Evolutionary conservation across 192 early-diverging fungal species (phyloP).

Genomic region (Phlyctochytrium planicorne): DNA sequence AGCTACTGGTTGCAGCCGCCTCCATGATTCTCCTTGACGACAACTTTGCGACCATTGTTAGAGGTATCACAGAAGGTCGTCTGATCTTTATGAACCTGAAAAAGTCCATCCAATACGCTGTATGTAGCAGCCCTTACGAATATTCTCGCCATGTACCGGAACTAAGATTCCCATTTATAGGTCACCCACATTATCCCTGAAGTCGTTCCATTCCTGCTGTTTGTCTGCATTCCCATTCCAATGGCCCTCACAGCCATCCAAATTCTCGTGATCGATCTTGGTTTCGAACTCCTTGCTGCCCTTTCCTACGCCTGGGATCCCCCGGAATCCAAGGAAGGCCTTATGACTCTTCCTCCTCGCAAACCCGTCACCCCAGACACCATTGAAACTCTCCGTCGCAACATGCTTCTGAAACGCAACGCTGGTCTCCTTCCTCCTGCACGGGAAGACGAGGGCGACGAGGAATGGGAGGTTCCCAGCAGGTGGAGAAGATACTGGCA

Average conservation of each 20-base stretch:
- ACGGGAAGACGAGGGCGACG: slow-evolving; percentile 15
- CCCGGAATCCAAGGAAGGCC: slow-evolving; percentile 56
- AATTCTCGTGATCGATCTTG: slow-evolving; percentile 90
- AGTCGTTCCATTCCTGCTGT: slow-evolving; percentile 84
- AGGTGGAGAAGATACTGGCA: slow-evolving; percentile 24
- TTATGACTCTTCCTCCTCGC: slow-evolving; percentile 88
- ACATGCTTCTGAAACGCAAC: background rate
- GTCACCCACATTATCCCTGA: slow-evolving; percentile 89
- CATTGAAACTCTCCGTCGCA: slow-evolving; percentile 23
- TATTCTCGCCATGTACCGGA: no score
- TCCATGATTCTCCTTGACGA: slow-evolving; percentile 97
- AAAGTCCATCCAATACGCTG: slow-evolving; percentile 72
- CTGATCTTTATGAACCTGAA: slow-evolving; percentile 94
- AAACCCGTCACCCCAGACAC: slow-evolving; percentile 71
- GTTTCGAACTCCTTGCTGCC: slow-evolving; percentile 87
- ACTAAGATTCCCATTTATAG: background rate
- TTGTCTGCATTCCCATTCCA: slow-evolving; percentile 86
- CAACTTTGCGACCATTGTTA: slow-evolving; percentile 91
- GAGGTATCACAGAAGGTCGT: slow-evolving; percentile 91
- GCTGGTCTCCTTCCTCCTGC: slow-evolving; percentile 1
- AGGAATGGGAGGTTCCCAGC: slow-evolving; percentile 18
- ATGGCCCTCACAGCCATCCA: slow-evolving; percentile 79
- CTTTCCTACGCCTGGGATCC: slow-evolving; percentile 91
- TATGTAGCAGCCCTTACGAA: background rate
- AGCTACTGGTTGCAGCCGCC: slow-evolving; percentile 52